These are phyloP conservation scores for Leccinum griseonigrum DNA, from an alignment of 1,284 basidiomycete genomes.

Conservation along the genomic window DNA sequence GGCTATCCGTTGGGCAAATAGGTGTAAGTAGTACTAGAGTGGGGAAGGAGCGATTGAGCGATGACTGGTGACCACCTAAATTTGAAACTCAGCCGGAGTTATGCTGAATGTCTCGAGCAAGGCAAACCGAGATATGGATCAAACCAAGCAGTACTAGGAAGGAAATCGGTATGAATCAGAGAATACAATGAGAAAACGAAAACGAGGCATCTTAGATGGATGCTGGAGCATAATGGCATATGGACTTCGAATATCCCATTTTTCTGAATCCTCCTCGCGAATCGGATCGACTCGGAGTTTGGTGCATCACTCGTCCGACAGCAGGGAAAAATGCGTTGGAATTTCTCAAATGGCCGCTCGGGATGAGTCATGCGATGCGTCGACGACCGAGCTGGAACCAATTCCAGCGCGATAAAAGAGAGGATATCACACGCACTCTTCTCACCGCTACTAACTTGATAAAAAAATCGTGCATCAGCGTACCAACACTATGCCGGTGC, in stretches of 20 bases:
- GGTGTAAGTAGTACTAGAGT: neutral
- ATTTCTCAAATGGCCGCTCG: neutral
- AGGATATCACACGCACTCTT: neutral
- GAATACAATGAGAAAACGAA: too few species aligned
- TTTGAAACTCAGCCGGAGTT: too few species aligned
- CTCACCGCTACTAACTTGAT: neutral
- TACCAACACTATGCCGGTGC: neutral
- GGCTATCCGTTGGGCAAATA: neutral
- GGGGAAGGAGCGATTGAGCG: too few species aligned
- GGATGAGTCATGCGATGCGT: neutral
- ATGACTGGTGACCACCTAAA: too few species aligned
- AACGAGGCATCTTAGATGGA: too few species aligned
- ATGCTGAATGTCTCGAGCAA: too few species aligned
- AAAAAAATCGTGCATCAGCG: neutral
- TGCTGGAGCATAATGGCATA: too few species aligned
- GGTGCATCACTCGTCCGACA: neutral
- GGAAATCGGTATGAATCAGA: too few species aligned
- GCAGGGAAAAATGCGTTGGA: neutral
- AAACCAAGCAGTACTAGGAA: too few species aligned
- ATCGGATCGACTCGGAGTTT: neutral
- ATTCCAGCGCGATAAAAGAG: neutral
- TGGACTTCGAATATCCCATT: too few species aligned
- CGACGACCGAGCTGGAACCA: neutral
- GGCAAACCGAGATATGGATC: too few species aligned
- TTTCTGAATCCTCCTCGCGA: too few species aligned